Percentiles rank a stretch among this genome's conserved stretches.
phyloP scores from a whole-genome alignment of 164 flowering plant genomes.

The Cinnamomum chago region DNA sequence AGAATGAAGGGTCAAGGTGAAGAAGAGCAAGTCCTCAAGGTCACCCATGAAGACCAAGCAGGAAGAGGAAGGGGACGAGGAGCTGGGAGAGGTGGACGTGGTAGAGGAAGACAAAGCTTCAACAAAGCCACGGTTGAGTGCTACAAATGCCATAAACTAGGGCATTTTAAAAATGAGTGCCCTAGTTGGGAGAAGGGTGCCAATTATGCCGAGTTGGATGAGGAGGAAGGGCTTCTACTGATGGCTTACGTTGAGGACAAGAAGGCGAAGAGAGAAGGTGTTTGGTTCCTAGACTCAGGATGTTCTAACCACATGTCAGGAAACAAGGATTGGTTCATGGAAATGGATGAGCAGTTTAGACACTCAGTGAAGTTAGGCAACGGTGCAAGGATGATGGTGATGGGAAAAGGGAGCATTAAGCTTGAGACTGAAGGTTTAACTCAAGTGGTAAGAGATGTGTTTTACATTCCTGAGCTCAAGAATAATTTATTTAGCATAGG shows the following conservation, averaged over 20 bases:
- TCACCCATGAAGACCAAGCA: background rate
- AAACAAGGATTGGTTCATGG: background rate
- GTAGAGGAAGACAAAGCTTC: background rate
- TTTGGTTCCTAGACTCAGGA: slow-evolving; percentile 15
- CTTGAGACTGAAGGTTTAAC: background rate
- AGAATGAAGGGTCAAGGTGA: no score
- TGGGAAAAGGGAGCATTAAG: slow-evolving; percentile 6
- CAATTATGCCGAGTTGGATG: slow-evolving; percentile 9
- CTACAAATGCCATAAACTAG: slow-evolving; percentile 5
- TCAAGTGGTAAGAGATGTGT: background rate
- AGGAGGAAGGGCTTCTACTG: slow-evolving; percentile 1
- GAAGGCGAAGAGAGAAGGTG: background rate
- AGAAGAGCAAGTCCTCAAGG: background rate
- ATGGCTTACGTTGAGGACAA: slow-evolving; percentile 7
- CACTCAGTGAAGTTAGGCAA: slow-evolving; percentile 12
- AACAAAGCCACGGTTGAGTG: slow-evolving; percentile 3
- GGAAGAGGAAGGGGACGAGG: slow-evolving; percentile 1
- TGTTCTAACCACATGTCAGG: slow-evolving; percentile 17
- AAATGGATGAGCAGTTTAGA: background rate
- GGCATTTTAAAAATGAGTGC: slow-evolving; percentile 7
- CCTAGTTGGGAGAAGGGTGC: slow-evolving; percentile 5
- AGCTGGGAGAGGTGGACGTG: background rate
- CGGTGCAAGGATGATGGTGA: slow-evolving; percentile 3
- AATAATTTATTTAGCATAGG: no score
- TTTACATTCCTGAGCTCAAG: slow-evolving; percentile 2